Conservation (phyloP, 306 rosid genomes). For the Alnus glutinosa region DNA sequence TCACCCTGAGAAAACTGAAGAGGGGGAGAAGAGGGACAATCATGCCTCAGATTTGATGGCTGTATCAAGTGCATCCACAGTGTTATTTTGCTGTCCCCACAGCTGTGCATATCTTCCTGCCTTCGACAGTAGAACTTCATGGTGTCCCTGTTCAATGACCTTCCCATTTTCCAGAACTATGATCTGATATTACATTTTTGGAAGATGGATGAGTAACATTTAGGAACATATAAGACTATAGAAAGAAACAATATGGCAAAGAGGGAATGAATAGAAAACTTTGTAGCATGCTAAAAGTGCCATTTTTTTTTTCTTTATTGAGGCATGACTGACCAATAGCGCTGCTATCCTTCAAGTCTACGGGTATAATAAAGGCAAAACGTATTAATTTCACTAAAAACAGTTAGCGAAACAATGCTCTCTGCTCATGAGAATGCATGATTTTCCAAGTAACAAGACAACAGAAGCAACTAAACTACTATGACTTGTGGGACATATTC, state of each 20-base stretch:
- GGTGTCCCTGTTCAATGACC: conserved; percentile 93
- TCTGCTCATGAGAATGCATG: too few species aligned
- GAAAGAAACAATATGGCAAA: background rate
- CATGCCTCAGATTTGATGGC: conserved; percentile 51
- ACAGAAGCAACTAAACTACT: too few species aligned
- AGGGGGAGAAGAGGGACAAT: conserved; percentile 14
- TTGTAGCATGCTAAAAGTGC: background rate
- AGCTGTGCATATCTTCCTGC: conserved; percentile 96
- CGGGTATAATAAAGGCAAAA: too few species aligned
- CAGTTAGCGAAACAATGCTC: too few species aligned
- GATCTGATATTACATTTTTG: conserved; percentile 49
- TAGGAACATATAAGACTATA: background rate
- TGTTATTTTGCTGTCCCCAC: conserved; percentile 93
- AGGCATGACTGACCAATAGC: background rate
- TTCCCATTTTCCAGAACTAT: conserved; percentile 91
- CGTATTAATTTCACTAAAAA: too few species aligned
- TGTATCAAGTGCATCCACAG: conserved; percentile 69
- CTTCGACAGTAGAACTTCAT: conserved; percentile 74
- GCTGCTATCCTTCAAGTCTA: too few species aligned
- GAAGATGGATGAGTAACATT: conserved; percentile 12
- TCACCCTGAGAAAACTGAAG: conserved; percentile 10
- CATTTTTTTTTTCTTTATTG: background rate
- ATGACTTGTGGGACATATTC: too few species aligned
- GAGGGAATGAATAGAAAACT: background rate
- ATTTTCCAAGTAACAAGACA: too few species aligned